Percentiles rank a stretch among this genome's conserved stretches.
phyloP scores from a whole-genome alignment of 1,139 yeast species.

The Saccharomyces pastorianus region DNA sequence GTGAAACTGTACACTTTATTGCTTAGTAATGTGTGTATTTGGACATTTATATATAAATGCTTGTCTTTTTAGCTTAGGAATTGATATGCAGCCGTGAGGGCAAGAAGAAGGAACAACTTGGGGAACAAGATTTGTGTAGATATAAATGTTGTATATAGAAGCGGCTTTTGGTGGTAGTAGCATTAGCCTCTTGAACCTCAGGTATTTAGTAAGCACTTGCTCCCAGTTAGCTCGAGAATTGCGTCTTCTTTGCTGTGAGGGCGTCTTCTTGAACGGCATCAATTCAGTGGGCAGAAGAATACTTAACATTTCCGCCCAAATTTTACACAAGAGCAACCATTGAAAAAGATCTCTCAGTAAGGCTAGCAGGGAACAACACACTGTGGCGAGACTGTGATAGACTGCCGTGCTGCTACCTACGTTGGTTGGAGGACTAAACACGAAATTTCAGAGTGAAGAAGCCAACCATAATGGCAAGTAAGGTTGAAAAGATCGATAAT shows the following conservation, averaged over 20 bases:
- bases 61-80: too few relatives aligned
- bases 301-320: not conserved
- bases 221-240: not conserved
- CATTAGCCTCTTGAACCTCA: not conserved
- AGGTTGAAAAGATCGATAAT: not conserved
- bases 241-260: not conserved
- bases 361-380: not conserved
- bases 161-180: not conserved
- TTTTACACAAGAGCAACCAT: too few relatives aligned
- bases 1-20: too few relatives aligned
- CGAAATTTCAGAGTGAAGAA: not conserved
- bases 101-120: too few relatives aligned
- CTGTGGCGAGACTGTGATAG: not conserved
- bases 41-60: too few relatives aligned
- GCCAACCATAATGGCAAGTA: not conserved
- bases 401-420: not conserved
- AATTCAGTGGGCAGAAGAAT: not conserved
- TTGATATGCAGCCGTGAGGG: too few relatives aligned
- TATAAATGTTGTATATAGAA: too few relatives aligned
- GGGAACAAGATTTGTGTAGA: too few relatives aligned
- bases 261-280: slow-evolving; percentile 1
- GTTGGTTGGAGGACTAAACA: not conserved
- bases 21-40: too few relatives aligned
- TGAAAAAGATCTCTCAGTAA: not conserved
- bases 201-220: not conserved